Percentiles rank a stretch among this genome's conserved stretches.
These are phyloP conservation scores for Warburgia ugandensis DNA, from an alignment of 164 flowering plant genomes.

Conservation along the genomic window DNA sequence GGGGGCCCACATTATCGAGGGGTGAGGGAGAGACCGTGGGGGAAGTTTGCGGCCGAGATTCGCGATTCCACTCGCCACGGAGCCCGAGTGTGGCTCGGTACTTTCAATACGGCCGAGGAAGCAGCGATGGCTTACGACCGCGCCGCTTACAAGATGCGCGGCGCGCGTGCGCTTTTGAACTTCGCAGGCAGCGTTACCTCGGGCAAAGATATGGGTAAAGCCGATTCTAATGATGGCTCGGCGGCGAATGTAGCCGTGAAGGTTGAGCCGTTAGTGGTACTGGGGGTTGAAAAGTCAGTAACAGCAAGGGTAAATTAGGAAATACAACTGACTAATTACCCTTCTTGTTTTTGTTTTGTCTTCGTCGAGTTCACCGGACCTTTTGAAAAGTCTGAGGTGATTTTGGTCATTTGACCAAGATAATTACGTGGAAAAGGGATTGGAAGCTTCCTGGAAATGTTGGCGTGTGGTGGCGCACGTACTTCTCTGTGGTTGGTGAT, in stretches of 20 bases:
- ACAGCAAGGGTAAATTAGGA: neutral
- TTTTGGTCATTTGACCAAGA: too few species aligned
- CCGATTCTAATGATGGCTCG: neutral
- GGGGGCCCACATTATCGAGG: constrained; percentile 17
- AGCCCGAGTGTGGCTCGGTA: constrained; percentile 21
- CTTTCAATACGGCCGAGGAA: constrained; percentile 16
- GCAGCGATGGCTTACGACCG: constrained; percentile 23
- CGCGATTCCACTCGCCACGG: constrained; percentile 26
- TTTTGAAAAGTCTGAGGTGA: too few species aligned
- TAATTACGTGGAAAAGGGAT: too few species aligned
- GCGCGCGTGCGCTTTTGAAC: constrained; percentile 21
- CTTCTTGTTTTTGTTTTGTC: too few species aligned
- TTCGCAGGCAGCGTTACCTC: constrained; percentile 8
- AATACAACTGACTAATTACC: too few species aligned
- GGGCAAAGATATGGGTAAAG: neutral
- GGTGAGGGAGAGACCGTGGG: constrained; percentile 26
- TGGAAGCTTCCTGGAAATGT: too few species aligned
- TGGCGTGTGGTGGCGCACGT: too few species aligned
- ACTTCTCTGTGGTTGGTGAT: too few species aligned
- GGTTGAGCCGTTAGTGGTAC: neutral
- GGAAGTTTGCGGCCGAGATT: constrained; percentile 25
- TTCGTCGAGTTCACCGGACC: too few species aligned
- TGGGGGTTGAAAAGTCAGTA: neutral
- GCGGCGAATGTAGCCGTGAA: neutral
- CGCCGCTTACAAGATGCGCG: constrained; percentile 27